Evolutionary conservation across 768 basidiomycete genomes (phyloP), one percentile per base, ranked within the genome.

Genomic region (Tephrocybe sp.): DNA sequence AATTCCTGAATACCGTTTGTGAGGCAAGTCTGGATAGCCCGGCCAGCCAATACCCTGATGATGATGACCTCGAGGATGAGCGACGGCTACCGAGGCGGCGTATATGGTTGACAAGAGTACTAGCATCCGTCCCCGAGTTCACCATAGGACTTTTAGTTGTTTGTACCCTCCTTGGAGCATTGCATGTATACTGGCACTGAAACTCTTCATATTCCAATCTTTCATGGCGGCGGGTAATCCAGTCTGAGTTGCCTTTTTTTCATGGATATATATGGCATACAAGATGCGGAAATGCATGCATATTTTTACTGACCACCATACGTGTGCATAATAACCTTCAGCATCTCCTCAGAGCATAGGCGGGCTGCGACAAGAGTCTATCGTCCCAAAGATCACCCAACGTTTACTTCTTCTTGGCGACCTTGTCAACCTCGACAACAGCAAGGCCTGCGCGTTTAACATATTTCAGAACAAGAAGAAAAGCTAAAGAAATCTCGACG

Each of bases 351-450:
- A 39, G 58, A 47, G 48, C 52, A 49, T 53, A 49, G 59, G 51
- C 58, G 55, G 51, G 52, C 51, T 45, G 38, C 49, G 57, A 51
- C 57, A 53, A 49, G 57, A 62, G 61, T 62, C 55, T 56, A 56
- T 56, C 55, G 53, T 52, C 57, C 30, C 54, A 56, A 55, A 51
- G 45, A 56, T 49, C 33, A 48, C 41, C 52, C 57, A 36, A 54
- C 42, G 54, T 71, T 72, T 79, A 89, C 74, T 91, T 89, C 76
- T 89, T 87, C 75, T 88, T 86, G 60, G 78, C 63, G 38, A 71
- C 68, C 68, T 84, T 82, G 67, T 82, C 77, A 62, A 93, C 71
- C 72, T 92, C 90, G 55, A 82, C 74, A 43, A 93, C 77, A 35
- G 66, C 73, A 62, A 94, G 78, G 63, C 85, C 91, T 92, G 23